Evolutionary conservation across 345 rosid genomes (phyloP), one percentile per base, ranked within the genome.

Genomic region (Boechera stricta): DNA sequence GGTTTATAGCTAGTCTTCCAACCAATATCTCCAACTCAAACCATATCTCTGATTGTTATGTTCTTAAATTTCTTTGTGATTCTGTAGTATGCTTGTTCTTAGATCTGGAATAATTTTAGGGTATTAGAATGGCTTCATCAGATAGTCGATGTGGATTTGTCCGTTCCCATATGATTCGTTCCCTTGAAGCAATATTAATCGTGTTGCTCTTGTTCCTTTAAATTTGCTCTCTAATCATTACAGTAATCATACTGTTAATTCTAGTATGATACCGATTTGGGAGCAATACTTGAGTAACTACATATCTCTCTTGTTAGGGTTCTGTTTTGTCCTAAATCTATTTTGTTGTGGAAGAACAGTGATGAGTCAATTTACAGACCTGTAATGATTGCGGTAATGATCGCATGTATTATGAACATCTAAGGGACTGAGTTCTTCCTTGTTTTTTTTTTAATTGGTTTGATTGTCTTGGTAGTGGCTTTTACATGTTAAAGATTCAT

Each of bases 321-420:
- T 3, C 2, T 41, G 53, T 16, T 48, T 48, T 47, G 51, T 47
- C 51, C n/a, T 16, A 0, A n/a, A 42, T 6, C 4, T 32, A 10
- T 7, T 32, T 21, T 38, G 11, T n/a, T 32, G 15, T 45, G 33
- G 51, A 75, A 64, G 77, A 82, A 73, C 96, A 9, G 57, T 87
- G 94, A 90, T 88, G 96, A 92, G 94, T 63, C 77, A 75, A 11
- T 67, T 60, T 87, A 85, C 93, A 90, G 94, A 93, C 93, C 97
- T 93, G 91, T 88, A 90, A 90, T 92, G 96, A 90, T 49, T 82
- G 96, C 90, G 93, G 85, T 65, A 11, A 87, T 92, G 96, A 90
- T 90, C 94, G 92, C 97, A 81, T 75, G 1, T 57, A 61, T 83
- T 74, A 72, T 59, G 92, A 90, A 93, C 97, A 90, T 93, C 97